phyloP scores from a whole-genome alignment of 169 alveolate species.

The Plasmodium cynomolgi region DNA sequence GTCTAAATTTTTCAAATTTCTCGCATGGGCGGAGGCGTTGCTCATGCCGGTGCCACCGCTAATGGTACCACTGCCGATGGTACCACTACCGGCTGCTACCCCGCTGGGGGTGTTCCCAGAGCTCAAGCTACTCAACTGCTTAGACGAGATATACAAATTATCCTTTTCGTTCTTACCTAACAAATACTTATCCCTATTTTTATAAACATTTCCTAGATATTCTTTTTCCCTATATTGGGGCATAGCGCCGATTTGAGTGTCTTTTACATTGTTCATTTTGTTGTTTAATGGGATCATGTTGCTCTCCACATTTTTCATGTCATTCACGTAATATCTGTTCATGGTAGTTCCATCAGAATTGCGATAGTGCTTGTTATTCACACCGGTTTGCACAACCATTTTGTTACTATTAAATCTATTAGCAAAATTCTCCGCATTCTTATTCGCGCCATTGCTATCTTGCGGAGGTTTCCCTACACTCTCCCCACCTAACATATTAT shows the following conservation, averaged over 20 bases:
- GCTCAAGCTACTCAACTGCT: conserved; percentile 18
- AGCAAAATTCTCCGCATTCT: neutral
- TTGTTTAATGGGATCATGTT: conserved; percentile 19
- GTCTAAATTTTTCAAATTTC: conserved; percentile 13
- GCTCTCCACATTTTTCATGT: conserved; percentile 49
- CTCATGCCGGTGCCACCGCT: neutral
- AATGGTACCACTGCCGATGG: neutral
- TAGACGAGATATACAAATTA: conserved; percentile 11
- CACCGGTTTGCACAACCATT: conserved; percentile 18
- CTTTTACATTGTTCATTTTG: conserved; percentile 29
- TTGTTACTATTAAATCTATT: conserved; percentile 15
- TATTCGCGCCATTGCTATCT: neutral
- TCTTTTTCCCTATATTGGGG: conserved; percentile 46
- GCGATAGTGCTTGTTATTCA: conserved; percentile 29
- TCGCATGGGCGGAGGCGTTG: neutral
- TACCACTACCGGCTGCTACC: neutral
- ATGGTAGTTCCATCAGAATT: conserved; percentile 7
- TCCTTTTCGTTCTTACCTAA: conserved; percentile 54
- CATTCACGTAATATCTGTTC: conserved; percentile 44
- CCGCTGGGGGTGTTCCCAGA: neutral
- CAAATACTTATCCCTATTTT: conserved; percentile 40
- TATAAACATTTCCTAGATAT: conserved; percentile 41
- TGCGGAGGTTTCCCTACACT: conserved; percentile 6
- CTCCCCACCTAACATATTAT: conserved; percentile 6
- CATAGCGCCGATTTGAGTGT: conserved; percentile 10